These are phyloP conservation scores for Rhodotorula graminis DNA, from an alignment of 768 basidiomycete species.

Conservation along the genomic window DNA sequence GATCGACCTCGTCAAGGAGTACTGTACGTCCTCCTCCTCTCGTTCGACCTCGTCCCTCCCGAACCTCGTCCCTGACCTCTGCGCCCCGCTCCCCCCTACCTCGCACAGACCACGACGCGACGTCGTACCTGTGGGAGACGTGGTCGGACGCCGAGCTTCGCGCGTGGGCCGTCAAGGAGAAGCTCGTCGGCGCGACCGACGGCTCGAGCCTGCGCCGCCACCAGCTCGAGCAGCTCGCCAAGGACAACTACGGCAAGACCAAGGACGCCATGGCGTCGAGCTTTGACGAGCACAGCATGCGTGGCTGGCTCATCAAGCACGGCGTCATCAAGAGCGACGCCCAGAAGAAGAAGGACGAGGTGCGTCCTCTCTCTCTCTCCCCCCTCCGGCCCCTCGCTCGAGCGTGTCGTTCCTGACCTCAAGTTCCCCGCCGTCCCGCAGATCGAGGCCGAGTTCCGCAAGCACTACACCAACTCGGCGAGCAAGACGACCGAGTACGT, in stretches of 20 bases:
- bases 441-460: conserved; percentile 61
- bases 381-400: background rate
- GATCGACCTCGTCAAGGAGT: conserved; percentile 22
- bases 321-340: conserved; percentile 61
- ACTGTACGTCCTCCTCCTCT: conserved; percentile 14
- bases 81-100: background rate
- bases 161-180: conserved; percentile 39
- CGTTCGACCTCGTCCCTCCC: background rate
- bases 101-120: conserved; percentile 25
- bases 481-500: conserved; percentile 64
- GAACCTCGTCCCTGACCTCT: background rate
- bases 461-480: conserved; percentile 55
- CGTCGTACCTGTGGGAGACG: conserved; percentile 38
- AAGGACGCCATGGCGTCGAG: conserved; percentile 59
- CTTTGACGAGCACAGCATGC: conserved; percentile 72
- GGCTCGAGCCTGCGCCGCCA: conserved; percentile 53
- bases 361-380: conserved; percentile 23
- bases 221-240: conserved; percentile 68
- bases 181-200: conserved; percentile 23
- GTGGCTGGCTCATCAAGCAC: conserved; percentile 67
- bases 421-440: background rate
- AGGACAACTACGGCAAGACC: conserved; percentile 62
- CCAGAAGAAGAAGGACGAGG: conserved; percentile 66
- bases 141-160: conserved; percentile 42
- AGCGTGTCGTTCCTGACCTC: background rate